Percentiles rank a stretch among this genome's conserved stretches.
Conservation (phyloP, 2,329 filamentous ascomycete species). For the Colletotrichum sansevieriae region DNA sequence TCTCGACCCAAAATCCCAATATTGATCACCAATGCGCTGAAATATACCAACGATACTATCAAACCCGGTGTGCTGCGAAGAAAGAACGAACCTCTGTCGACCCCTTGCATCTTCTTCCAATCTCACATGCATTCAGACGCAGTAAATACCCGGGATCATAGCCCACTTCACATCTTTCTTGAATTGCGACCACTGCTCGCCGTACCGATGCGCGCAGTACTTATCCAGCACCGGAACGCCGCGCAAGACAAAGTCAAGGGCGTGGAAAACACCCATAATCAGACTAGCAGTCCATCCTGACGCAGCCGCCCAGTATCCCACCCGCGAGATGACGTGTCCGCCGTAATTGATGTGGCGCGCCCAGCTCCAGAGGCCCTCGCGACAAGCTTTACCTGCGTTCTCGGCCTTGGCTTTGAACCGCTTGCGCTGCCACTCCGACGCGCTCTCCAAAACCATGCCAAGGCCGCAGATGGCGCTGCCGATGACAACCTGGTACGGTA, state of each 20-base stretch:
- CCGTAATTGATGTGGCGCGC: conserved; percentile 58
- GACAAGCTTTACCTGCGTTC: conserved; percentile 56
- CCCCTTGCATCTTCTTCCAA: no score
- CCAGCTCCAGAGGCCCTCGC: conserved; percentile 54
- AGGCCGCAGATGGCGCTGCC: conserved; percentile 63
- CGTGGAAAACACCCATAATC: conserved; percentile 48
- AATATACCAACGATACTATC: no score
- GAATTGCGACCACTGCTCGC: conserved; percentile 55
- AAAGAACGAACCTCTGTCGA: no score
- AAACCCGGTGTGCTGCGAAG: no score
- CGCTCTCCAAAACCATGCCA: conserved; percentile 67
- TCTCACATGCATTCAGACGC: neutral
- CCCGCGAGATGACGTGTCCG: conserved; percentile 53
- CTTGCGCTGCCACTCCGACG: conserved; percentile 68
- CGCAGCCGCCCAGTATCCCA: conserved; percentile 51
- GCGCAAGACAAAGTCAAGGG: conserved; percentile 49
- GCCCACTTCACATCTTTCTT: conserved; percentile 53
- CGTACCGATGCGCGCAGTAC: conserved; percentile 54
- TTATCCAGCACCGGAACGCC: conserved; percentile 51
- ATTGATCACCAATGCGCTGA: no score
- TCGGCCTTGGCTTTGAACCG: conserved; percentile 53
- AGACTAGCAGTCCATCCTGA: conserved; percentile 53
- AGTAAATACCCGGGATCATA: conserved; percentile 55
- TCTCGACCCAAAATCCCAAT: no score
- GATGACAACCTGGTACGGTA: conserved; percentile 54